Base-by-base conservation (phyloP, 208 protist genomes). In the Trypanosoma mega region DNA sequence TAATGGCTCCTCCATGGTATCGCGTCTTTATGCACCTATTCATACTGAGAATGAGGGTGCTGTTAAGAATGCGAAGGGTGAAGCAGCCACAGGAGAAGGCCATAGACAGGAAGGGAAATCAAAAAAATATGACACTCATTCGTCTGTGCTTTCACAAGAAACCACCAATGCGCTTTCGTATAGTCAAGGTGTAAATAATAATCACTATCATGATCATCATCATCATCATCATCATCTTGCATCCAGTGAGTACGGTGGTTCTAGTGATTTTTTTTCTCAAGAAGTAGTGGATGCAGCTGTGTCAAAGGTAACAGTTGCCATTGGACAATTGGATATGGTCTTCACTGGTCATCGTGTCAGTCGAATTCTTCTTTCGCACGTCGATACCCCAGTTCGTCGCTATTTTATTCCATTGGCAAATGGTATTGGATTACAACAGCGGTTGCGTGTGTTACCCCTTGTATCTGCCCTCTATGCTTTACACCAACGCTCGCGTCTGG, bases 391-490 rank as follows among this genome's bases (percentile, higher is more conserved):
- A 29, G 66, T 75, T 47, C 67, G 81, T 20, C 78, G 83, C 21
- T 87, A 90, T 72, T 83, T 83, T 73, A 64, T 90, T 37, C 78
- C 83, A 7, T 36, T 89, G 9, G 68, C 74, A 12, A 76, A 69
- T 54, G 75, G 76, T 27, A 74, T 88, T 14, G 87, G 83, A 2
- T 72, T 90, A 66, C 82, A 87, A 66, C 82, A 82, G 36, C 80
- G 87, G 21, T 76, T 90, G 49, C 87, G 87, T 33, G 87, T 93
- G 33, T 59, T 93, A 52, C 87, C 87, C 21, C 68, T 90, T 30
- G 54, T 93, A 7, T 54, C 83, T 27, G 76, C 72, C 9, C 67
- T 93, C 43, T 71, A 93, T 52, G 87, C 87, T 6, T 31, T 90
- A 44, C 87, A 93, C 65, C 67, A 84, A 20, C 72, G 68, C 23